Evolutionary conservation across 2,329 filamentous ascomycete genomes (phyloP), one percentile per base, ranked within the genome.

Genomic region (Neofusicoccum sp.): DNA sequence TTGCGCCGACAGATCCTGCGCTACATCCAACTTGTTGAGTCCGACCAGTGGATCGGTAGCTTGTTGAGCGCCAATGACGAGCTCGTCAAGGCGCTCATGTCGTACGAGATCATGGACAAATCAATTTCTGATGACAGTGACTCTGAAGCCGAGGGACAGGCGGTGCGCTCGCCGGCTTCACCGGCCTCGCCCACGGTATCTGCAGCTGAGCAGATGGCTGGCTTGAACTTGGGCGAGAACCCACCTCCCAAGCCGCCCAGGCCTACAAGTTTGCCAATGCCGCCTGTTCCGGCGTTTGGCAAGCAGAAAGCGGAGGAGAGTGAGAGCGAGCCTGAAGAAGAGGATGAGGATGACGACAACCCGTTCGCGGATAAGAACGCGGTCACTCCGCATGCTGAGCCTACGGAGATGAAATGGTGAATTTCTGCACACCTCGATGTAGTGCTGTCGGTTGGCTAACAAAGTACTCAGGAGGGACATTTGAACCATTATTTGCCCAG

Each of bases 51-150:
- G 82, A 87, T 99, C 7, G 95, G 93, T 43, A 88, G 91, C 63
- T 82, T 99, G 4, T 86, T 99, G 16, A 91, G 95, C 69, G 93
- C 93, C 65, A 98, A 99, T 69, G 95, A 99, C 69, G 90, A 96
- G 75, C 87, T 99, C n/a, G 90, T 98, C 41, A 89, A 89, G 63
- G 91, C 93, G 1, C 82, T 99, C 61, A 96, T 96, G 85, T 90
- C 92, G 0, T 99, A 92, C 70, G 93, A 98, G 75, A 90, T 97
- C 67, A 85, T 98, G 64, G 93, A 99, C 71, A 87, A 88, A 63
- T 92, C 90, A 49, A 89, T 93, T 64, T 89, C 91, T 65, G 84
- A 88, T 64, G 86, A 88, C 67, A 87, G 84, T 62, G 84, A 87
- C 68, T 87, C 84, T 63, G 86, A 88, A 56, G 76, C 76, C 12